A percentile compares a stretch with the other conserved stretches of the same genome.
Conservation (phyloP, 345 rosid genomes). For the Acer saccharum region DNA sequence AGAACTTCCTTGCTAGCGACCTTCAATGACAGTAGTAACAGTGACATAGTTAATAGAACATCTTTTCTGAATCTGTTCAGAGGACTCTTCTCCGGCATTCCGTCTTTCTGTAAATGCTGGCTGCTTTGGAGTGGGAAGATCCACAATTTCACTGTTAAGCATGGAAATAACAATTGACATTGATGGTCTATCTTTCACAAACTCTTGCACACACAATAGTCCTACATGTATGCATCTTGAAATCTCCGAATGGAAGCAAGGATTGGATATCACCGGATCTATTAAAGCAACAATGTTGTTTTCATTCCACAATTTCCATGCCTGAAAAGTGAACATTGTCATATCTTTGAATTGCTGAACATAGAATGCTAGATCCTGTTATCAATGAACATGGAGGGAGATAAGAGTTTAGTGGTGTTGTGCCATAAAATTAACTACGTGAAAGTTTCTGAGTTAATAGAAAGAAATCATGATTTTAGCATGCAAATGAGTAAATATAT, state of each 20-base stretch:
- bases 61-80: not conserved
- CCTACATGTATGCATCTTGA: slow-evolving; percentile 62
- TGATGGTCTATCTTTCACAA: no score
- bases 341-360: not conserved
- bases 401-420: not conserved
- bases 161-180: no score
- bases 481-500: no score
- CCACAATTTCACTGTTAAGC: no score
- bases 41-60: not conserved
- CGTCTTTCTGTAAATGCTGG: slow-evolving; percentile 28
- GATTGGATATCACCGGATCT: slow-evolving; percentile 28
- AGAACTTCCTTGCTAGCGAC: not conserved
- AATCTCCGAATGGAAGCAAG: slow-evolving; percentile 31
- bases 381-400: not conserved
- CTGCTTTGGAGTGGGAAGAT: slow-evolving; percentile 31
- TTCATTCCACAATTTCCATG: slow-evolving; percentile 48
- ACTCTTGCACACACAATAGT: slow-evolving; percentile 14
- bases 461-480: no score
- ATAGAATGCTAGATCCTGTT: not conserved
- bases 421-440: no score
- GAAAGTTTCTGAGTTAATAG: no score
- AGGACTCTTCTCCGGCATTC: not conserved
- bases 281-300: slow-evolving; percentile 11
- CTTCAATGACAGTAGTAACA: not conserved
- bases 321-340: slow-evolving; percentile 27